phyloP scores from a whole-genome alignment of 1,139 yeast genomes.

The Scheffersomyces quercinus region DNA sequence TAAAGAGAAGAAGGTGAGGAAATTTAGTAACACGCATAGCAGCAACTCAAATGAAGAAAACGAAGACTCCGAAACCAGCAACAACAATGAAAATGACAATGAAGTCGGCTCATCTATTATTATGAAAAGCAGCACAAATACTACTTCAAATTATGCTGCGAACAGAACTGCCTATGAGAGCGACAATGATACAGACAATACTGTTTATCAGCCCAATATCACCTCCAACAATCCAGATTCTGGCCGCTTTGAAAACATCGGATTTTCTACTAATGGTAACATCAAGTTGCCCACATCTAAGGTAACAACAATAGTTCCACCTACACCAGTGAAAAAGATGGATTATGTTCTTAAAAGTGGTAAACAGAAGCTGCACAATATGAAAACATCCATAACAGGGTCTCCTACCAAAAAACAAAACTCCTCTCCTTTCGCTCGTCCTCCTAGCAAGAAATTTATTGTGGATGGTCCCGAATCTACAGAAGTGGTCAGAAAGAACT shows the following conservation, averaged over 20 bases:
- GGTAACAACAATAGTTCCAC: constrained; percentile 52
- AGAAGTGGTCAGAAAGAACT: constrained; percentile 32
- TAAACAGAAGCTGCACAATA: constrained; percentile 11
- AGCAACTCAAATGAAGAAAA: neutral
- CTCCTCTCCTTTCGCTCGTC: neutral
- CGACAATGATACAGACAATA: constrained; percentile 1
- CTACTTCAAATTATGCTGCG: neutral
- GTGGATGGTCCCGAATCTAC: constrained; percentile 8
- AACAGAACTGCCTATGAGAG: neutral
- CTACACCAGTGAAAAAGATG: constrained; percentile 69
- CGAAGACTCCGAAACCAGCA: neutral
- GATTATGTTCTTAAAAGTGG: constrained; percentile 30
- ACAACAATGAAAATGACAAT: neutral
- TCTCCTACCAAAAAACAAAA: neutral
- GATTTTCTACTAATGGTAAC: constrained; percentile 53
- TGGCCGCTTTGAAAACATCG: constrained; percentile 25
- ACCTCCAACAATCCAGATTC: constrained; percentile 2
- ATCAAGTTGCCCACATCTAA: constrained; percentile 50
- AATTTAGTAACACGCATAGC: constrained; percentile 3
- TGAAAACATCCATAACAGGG: neutral
- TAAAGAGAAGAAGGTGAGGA: constrained; percentile 4
- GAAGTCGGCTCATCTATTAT: neutral
- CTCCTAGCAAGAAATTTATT: neutral
- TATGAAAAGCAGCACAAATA: too few species aligned
- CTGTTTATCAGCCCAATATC: neutral